Evolutionary conservation across 768 basidiomycete species (phyloP).

Genomic region (Amanita pseudoporphyria): DNA sequence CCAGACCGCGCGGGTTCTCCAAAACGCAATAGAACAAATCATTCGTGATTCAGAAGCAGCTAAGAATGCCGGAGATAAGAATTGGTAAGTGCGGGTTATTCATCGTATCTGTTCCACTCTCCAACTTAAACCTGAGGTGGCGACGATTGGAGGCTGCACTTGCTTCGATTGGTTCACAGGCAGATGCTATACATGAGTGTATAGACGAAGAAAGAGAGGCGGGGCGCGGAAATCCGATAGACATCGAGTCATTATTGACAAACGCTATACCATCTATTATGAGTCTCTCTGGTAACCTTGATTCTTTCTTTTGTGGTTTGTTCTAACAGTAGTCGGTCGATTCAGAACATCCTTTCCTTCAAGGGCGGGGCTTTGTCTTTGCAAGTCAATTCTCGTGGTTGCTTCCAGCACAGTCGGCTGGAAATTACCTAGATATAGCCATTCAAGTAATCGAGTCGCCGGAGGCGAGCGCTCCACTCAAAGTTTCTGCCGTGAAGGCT

Average conservation of each 20-base stretch:
- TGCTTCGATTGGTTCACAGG: constrained; percentile 72
- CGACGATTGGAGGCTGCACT: constrained; percentile 80
- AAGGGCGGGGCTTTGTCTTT: constrained; percentile 92
- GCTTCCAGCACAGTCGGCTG: constrained; percentile 61
- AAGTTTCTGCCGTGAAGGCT: constrained; percentile 90
- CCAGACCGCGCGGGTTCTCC: constrained; percentile 42
- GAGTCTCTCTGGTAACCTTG: constrained; percentile 48
- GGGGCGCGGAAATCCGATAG: constrained; percentile 56
- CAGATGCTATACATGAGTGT: constrained; percentile 66
- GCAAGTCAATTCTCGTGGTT: constrained; percentile 80
- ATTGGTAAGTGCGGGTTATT: constrained; percentile 43
- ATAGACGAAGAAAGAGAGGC: constrained; percentile 68
- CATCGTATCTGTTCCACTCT: constrained; percentile 1
- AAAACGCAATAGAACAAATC: constrained; percentile 42
- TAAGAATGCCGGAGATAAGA: constrained; percentile 41
- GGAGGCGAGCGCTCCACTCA: constrained; percentile 75
- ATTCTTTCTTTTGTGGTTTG: neutral
- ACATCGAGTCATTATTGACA: constrained; percentile 67
- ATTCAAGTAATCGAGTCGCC: constrained; percentile 73
- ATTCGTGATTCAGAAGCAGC: constrained; percentile 46
- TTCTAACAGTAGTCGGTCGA: neutral
- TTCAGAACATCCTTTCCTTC: constrained; percentile 82
- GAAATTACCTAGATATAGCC: constrained; percentile 83
- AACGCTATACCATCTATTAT: constrained; percentile 76
- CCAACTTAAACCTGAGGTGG: constrained; percentile 54